These are phyloP conservation scores for Curvularia verruculosa DNA, from an alignment of 2,329 filamentous ascomycete genomes.

Conservation along the genomic window DNA sequence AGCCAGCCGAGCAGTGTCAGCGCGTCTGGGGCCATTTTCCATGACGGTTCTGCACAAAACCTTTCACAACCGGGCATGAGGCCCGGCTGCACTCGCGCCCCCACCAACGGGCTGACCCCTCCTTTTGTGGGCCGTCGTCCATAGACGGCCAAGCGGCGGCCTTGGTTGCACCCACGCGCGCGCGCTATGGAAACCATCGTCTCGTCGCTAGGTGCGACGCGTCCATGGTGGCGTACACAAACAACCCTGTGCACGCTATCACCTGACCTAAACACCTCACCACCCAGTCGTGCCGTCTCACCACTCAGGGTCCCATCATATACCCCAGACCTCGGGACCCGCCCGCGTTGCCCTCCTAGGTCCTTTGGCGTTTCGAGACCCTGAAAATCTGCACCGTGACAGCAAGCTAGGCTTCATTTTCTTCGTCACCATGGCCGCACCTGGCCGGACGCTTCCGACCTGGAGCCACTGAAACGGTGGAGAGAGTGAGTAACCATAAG, in stretches of 20 bases:
- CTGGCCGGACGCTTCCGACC: conserved; percentile 24
- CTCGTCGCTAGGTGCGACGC: conserved; percentile 43
- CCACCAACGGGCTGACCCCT: conserved; percentile 44
- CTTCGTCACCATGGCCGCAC: conserved; percentile 25
- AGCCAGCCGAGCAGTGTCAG: conserved; percentile 14
- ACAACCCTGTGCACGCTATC: conserved; percentile 38
- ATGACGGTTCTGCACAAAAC: conserved; percentile 47
- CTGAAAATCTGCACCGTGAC: conserved; percentile 34
- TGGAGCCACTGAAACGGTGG: conserved; percentile 9
- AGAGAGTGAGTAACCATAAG: too few relatives aligned
- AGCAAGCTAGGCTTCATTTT: conserved; percentile 24
- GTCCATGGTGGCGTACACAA: conserved; percentile 42
- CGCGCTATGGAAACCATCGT: conserved; percentile 30
- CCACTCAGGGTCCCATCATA: conserved; percentile 19
- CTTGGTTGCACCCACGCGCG: conserved; percentile 18
- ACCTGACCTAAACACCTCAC: conserved; percentile 35
- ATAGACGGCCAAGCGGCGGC: too few relatives aligned
- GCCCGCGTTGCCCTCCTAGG: conserved; percentile 38
- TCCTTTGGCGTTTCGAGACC: conserved; percentile 38
- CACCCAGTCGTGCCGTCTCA: conserved; percentile 3
- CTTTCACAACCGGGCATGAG: conserved; percentile 34
- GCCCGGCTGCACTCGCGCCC: conserved; percentile 37
- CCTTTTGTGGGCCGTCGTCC: conserved; percentile 30
- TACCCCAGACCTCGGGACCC: conserved; percentile 25
- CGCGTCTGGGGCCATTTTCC: conserved; percentile 9